phyloP scores from a whole-genome alignment of 1,139 yeast genomes.

The Taphrina confusa region DNA sequence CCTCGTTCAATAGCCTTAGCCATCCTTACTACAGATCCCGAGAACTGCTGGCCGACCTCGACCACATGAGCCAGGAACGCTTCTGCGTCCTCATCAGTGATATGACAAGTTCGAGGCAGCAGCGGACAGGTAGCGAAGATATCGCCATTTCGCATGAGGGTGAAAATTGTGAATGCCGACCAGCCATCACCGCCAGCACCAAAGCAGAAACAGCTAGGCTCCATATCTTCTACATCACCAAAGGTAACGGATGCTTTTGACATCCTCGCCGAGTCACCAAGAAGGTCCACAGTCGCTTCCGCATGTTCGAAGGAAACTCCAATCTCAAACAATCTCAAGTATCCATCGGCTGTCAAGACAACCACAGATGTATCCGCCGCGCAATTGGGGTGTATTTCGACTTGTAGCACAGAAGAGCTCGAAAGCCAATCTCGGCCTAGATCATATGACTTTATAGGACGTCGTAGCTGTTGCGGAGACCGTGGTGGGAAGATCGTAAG shows the following conservation, averaged over 20 bases:
- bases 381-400: constrained; percentile 31
- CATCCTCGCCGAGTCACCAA: background rate
- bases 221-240: constrained; percentile 23
- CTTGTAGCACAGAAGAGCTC: constrained; percentile 5
- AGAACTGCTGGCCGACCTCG: constrained; percentile 21
- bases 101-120: constrained; percentile 24
- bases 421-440: constrained; percentile 13
- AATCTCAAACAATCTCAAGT: constrained; percentile 33
- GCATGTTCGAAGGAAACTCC: constrained; percentile 30
- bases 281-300: constrained; percentile 32
- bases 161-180: constrained; percentile 28
- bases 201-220: constrained; percentile 23
- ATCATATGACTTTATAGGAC: constrained; percentile 12
- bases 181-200: constrained; percentile 36
- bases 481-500: constrained; percentile 26
- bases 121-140: constrained; percentile 29
- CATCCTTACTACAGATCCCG: background rate
- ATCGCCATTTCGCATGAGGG: constrained; percentile 31
- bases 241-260: background rate
- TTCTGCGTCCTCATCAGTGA: constrained; percentile 9
- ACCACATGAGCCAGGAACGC: constrained; percentile 15
- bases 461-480: background rate
- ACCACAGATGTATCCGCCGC: constrained; percentile 27
- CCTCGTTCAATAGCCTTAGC: constrained; percentile 23
- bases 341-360: constrained; percentile 26